A percentile compares a stretch with the other conserved stretches of the same genome.
Evolutionary conservation across 2,329 filamentous ascomycete species (phyloP).

Genomic region (Hypocrella siamensis): DNA sequence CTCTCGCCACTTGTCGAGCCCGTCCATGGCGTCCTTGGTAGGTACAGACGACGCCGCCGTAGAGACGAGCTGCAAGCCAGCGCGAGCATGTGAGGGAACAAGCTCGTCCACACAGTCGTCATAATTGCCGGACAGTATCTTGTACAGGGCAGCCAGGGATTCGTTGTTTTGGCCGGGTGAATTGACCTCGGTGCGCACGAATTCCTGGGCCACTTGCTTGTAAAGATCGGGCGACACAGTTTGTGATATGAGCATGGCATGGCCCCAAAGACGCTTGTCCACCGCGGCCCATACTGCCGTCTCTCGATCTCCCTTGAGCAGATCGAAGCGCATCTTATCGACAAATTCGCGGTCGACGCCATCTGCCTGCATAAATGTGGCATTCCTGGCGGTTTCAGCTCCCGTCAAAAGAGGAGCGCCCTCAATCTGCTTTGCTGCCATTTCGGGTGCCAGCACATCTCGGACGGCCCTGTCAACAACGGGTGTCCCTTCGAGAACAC

Average conservation of each 20-base stretch:
- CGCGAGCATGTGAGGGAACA: slow-evolving; percentile 80
- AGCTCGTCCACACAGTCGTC: slow-evolving; percentile 94
- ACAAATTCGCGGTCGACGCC: slow-evolving; percentile 53
- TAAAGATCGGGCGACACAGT: slow-evolving; percentile 69
- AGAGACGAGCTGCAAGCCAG: slow-evolving; percentile 80
- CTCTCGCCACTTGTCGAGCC: slow-evolving; percentile 87
- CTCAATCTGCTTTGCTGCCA: slow-evolving; percentile 1
- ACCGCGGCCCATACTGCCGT: slow-evolving; percentile 88
- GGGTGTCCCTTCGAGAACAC: slow-evolving; percentile 56
- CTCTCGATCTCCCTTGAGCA: slow-evolving; percentile 72
- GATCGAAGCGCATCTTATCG: slow-evolving; percentile 53
- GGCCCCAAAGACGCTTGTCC: slow-evolving; percentile 88
- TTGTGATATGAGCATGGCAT: slow-evolving; percentile 79
- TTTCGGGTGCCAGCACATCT: slow-evolving; percentile 51
- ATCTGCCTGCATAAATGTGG: slow-evolving; percentile 38
- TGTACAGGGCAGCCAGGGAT: slow-evolving; percentile 80
- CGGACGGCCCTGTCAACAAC: slow-evolving; percentile 61
- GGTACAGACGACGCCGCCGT: slow-evolving; percentile 46
- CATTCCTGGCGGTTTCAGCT: slow-evolving; percentile 9
- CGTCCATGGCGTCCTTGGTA: slow-evolving; percentile 61
- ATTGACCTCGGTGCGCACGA: slow-evolving; percentile 88
- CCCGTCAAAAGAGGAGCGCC: slow-evolving; percentile 10
- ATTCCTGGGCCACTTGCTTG: slow-evolving; percentile 89
- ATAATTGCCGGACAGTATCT: slow-evolving; percentile 82
- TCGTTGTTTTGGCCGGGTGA: slow-evolving; percentile 65